phyloP scores from a whole-genome alignment of 257 asterid species.

The Solanum chiquidenum region DNA sequence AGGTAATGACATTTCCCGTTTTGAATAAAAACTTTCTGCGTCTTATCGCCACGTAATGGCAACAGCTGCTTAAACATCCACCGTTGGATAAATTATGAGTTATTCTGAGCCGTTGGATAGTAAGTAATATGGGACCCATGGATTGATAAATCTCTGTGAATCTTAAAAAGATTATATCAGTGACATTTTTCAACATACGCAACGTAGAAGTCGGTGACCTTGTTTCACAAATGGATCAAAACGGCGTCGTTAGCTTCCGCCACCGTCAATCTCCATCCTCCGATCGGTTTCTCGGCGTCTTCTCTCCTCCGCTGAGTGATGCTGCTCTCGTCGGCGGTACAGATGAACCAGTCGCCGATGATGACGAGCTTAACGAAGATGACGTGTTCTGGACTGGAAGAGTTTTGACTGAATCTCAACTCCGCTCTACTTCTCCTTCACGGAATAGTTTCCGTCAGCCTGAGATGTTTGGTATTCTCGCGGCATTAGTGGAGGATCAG shows the following conservation, averaged over 20 bases:
- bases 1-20: neutral
- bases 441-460: slow-evolving; percentile 7
- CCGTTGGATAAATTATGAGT: no score
- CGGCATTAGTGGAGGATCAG: slow-evolving; percentile 43
- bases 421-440: slow-evolving; percentile 18
- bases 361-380: slow-evolving; percentile 62
- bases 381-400: slow-evolving; percentile 56
- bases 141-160: neutral
- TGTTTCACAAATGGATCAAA: slow-evolving; percentile 32
- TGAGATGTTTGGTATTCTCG: slow-evolving; percentile 64
- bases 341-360: slow-evolving; percentile 6
- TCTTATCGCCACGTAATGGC: slow-evolving; percentile 3
- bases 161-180: neutral
- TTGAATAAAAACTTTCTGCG: neutral
- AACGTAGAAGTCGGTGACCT: neutral
- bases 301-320: slow-evolving; percentile 45
- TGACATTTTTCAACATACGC: neutral
- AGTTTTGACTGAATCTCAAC: slow-evolving; percentile 11
- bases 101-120: neutral
- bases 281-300: slow-evolving; percentile 52
- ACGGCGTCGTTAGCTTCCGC: slow-evolving; percentile 27
- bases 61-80: neutral
- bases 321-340: neutral
- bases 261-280: slow-evolving; percentile 56
- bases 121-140: neutral